Conservation (phyloP, 2,329 filamentous ascomycete species). For the Alternaria conjuncta region DNA sequence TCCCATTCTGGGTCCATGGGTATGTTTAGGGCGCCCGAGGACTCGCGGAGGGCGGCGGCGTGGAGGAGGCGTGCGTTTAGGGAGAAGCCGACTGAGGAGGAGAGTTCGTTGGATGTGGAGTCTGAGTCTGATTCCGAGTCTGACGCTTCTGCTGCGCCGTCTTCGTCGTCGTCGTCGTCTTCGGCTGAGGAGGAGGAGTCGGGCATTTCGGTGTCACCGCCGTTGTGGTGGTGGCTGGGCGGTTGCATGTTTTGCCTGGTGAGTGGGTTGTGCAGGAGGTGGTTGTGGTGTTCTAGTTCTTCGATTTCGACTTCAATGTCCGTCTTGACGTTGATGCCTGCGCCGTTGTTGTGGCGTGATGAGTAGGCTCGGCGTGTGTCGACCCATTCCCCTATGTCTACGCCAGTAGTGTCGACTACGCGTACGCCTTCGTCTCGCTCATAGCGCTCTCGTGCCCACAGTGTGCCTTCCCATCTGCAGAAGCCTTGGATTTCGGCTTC, state of each 20-base stretch:
- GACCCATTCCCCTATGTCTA: slow-evolving; percentile 70
- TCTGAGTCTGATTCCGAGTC: slow-evolving; percentile 1
- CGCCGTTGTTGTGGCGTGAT: neutral
- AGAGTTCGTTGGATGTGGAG: slow-evolving; percentile 7
- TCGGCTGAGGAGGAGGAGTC: slow-evolving; percentile 5
- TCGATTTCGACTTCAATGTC: slow-evolving; percentile 52
- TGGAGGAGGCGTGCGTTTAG: slow-evolving; percentile 69
- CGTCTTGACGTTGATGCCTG: slow-evolving; percentile 51
- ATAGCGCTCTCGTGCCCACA: slow-evolving; percentile 81
- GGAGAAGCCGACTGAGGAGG: slow-evolving; percentile 64
- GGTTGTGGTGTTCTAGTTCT: slow-evolving; percentile 20
- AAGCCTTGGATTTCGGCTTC: slow-evolving; percentile 71
- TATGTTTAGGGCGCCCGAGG: slow-evolving; percentile 58
- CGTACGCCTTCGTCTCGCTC: slow-evolving; percentile 74
- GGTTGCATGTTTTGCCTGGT: neutral
- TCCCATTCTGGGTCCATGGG: slow-evolving; percentile 76
- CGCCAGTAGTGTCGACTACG: slow-evolving; percentile 74
- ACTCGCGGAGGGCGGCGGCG: slow-evolving; percentile 66
- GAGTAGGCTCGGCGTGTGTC: slow-evolving; percentile 35
- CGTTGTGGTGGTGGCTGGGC: neutral
- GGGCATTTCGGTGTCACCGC: slow-evolving; percentile 16
- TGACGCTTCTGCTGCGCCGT: neutral
- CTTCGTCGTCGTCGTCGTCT: slow-evolving; percentile 2
- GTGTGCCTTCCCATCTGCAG: slow-evolving; percentile 83
- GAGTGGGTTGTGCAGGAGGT: neutral